These are phyloP conservation scores for Colletotrichum sp. DNA, from an alignment of 2,329 filamentous ascomycete species.

Conservation along the genomic window DNA sequence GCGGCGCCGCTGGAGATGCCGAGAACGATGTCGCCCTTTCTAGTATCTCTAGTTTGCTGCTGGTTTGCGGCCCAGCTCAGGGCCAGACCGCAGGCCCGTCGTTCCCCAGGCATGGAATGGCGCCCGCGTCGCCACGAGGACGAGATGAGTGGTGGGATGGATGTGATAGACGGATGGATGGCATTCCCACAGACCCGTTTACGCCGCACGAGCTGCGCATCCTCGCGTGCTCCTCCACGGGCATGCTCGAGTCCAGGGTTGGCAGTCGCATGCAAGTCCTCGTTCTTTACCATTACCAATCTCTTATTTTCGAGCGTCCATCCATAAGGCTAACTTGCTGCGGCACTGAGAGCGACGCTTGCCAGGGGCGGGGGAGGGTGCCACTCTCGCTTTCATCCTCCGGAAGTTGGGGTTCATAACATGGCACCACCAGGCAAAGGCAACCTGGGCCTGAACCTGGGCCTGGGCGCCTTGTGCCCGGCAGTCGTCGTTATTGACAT, in stretches of 20 bases:
- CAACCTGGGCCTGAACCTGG: not conserved
- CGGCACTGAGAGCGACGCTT: slow-evolving; percentile 16
- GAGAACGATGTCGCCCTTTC: not conserved
- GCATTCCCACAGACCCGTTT: slow-evolving; percentile 4
- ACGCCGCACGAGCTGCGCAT: slow-evolving; percentile 2
- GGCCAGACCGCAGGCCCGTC: not conserved
- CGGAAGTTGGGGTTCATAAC: slow-evolving; percentile 14
- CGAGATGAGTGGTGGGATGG: not conserved
- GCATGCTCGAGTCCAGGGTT: not conserved
- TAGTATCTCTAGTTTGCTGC: slow-evolving; percentile 2
- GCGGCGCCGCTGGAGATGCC: not conserved
- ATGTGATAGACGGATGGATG: not conserved
- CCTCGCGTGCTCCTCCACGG: not conserved
- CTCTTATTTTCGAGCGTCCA: slow-evolving; percentile 4
- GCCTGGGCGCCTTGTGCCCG: slow-evolving; percentile 9
- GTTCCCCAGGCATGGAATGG: not conserved
- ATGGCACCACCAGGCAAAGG: slow-evolving; percentile 13
- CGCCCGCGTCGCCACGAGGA: not conserved
- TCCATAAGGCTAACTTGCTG: slow-evolving; percentile 18
- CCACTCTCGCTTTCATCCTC: not conserved
- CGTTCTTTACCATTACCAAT: slow-evolving; percentile 8
- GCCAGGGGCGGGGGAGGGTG: not conserved
- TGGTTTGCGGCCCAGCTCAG: not conserved
- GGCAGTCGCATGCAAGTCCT: not conserved
- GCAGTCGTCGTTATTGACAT: slow-evolving; percentile 17